Evolutionary conservation across 2,329 filamentous ascomycete species (phyloP), one percentile per base, ranked within the genome.

Genomic region (Pyricularia pennisetigena): DNA sequence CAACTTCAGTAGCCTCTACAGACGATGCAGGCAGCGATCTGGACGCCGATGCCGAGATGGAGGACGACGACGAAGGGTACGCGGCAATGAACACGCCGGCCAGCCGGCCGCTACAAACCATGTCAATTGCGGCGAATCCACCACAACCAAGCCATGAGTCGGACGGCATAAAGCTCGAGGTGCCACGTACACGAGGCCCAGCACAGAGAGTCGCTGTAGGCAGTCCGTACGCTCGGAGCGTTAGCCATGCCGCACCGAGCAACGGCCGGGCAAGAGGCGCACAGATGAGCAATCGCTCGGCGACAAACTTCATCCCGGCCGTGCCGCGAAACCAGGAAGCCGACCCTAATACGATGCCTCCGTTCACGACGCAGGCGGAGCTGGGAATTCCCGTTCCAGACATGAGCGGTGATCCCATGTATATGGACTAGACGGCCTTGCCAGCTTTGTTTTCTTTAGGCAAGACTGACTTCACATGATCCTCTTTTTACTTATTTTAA

Each of bases 31-130:
- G 35, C 4, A 73, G 76, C 9, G 78, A 79, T 65, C 68, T 30
- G 5, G 71, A 73, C n/a, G 41, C 41, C 16, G 41, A 54, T 28
- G 74, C 68, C 9, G 82, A 83, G 68, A 88, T 88, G 85, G 85
- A 88, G 64, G 85, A 87, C 54, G 84, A 85, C 67, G 84, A 86
- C 64, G 81, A 79, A 24, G 65, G 65, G 67, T 86, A 84, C 69
- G 79, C 82, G 8, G 82, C 85, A 67, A 82, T 86, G 74, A 79
- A 78, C 66, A 74, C 79, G 3, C 79, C 79, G 29, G 74, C 78
- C 4, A 71, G 76, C 67, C 71, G 24, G 69, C 71, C 23, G 71
- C 71, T 35, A 30, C 62, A 30, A n/a, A 49, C 65, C 54, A 67
- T 61, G 54, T 9, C 54, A 81, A 68, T 80, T 80, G 68, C 76